phyloP scores from a whole-genome alignment of 495 filamentous ascomycete genomes.

The Neurospora sp. region DNA sequence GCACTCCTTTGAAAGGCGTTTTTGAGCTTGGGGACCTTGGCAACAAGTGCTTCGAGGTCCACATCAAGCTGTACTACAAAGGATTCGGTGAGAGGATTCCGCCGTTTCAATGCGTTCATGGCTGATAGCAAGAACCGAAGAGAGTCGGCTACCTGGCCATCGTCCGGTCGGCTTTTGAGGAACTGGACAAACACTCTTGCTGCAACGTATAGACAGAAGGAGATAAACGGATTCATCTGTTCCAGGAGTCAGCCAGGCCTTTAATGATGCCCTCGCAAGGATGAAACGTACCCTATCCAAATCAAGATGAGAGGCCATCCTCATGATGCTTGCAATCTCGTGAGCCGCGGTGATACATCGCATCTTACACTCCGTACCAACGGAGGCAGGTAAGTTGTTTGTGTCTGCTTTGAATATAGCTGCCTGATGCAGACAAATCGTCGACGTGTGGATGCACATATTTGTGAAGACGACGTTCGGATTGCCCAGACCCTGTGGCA shows the following conservation, averaged over 20 bases:
- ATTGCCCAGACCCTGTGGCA: conserved; percentile 66
- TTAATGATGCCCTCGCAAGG: not conserved
- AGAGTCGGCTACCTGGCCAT: conserved; percentile 70
- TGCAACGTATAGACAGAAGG: conserved; percentile 91
- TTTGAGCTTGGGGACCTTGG: conserved; percentile 43
- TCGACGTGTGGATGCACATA: conserved; percentile 93
- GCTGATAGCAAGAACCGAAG: conserved; percentile 82
- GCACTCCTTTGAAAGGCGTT: conserved; percentile 38
- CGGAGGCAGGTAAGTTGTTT: conserved; percentile 63
- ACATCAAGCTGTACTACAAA: conserved; percentile 92
- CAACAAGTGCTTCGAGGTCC: conserved; percentile 63
- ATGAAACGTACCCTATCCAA: conserved; percentile 58
- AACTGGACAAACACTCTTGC: conserved; percentile 95
- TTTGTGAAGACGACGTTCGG: conserved; percentile 91
- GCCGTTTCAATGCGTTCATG: conserved; percentile 77
- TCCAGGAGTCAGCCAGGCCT: not conserved
- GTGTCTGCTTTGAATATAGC: conserved; percentile 96
- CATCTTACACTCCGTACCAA: conserved; percentile 81
- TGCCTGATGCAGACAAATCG: conserved; percentile 94
- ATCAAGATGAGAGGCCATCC: conserved; percentile 86
- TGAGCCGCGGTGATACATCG: conserved; percentile 88
- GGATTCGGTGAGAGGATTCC: conserved; percentile 87
- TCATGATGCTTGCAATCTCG: conserved; percentile 95
- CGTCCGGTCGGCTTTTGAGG: conserved; percentile 76
- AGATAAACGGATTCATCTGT: conserved; percentile 93